phyloP scores from a whole-genome alignment of 2,329 filamentous ascomycete species.

The Penicillium sp. region DNA sequence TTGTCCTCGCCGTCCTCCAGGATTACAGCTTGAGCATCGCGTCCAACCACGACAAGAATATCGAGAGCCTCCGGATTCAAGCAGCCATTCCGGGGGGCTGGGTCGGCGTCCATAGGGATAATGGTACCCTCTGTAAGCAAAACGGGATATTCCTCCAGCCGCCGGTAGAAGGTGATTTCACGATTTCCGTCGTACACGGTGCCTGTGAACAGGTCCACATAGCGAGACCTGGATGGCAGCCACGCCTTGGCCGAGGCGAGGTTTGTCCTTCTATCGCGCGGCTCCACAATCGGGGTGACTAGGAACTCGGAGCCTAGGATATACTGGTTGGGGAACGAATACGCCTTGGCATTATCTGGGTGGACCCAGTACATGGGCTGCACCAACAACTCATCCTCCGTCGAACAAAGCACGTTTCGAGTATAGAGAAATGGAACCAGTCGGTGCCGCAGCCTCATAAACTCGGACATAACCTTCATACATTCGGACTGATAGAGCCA shows the following conservation, averaged over 20 bases:
- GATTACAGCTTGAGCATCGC: conserved; percentile 56
- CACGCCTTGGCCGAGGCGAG: conserved; percentile 58
- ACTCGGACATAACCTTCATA: conserved; percentile 53
- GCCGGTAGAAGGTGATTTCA: conserved; percentile 57
- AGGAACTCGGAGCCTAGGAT: conserved; percentile 63
- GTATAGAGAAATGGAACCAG: conserved; percentile 66
- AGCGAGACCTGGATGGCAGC: conserved; percentile 57
- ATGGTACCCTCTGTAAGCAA: conserved; percentile 63
- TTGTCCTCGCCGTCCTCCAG: conserved; percentile 51
- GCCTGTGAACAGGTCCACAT: conserved; percentile 64
- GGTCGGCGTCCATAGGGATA: conserved; percentile 57
- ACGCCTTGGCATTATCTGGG: conserved; percentile 58
- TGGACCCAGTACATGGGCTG: conserved; percentile 69
- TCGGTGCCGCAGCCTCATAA: conserved; percentile 61
- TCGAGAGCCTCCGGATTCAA: conserved; percentile 23
- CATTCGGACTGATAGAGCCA: conserved; percentile 60
- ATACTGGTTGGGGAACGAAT: conserved; percentile 62
- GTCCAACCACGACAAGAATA: conserved; percentile 42
- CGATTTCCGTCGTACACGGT: conserved; percentile 63
- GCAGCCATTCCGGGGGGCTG: conserved; percentile 24
- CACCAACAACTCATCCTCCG: conserved; percentile 57
- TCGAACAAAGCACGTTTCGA: conserved; percentile 56
- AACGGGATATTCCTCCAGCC: conserved; percentile 58
- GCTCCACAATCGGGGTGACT: conserved; percentile 61
- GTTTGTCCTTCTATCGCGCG: conserved; percentile 53